Base-by-base conservation (phyloP, 352 stramenopile species). In the Globisporangium uncinulatum region DNA sequence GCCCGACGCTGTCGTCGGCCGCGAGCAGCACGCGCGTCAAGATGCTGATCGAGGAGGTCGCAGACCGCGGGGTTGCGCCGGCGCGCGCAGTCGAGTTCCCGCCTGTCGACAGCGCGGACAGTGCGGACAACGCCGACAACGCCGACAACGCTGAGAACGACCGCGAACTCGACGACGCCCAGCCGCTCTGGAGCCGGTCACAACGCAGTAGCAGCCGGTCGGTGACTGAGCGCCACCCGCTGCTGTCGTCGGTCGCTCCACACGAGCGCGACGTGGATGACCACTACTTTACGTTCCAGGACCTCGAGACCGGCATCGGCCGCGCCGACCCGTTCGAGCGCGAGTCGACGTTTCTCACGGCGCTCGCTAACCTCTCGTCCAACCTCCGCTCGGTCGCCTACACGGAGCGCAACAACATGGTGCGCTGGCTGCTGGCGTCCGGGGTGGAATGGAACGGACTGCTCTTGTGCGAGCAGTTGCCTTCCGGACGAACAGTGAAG, bases 1-100 rank as follows among this genome's bases (percentile, higher is more conserved):
- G 85, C 43, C 70, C 77, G 4, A 60, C 73, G 11, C 86, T 89
- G 47, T 48, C 63, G n/a, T 85, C 66, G 2, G 66, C 83, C 17
- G 76, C 79, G 32, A 79, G 74, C 51, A 63, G 63, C 15, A 69
- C 80, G 56, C 77, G 79, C 31, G 76, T 94, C 14, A 70, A 89
- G 32, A 83, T 87, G 75, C 70, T 94, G 39, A 91, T 94, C 51
- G 78, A 90, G 39, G 82, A 94, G 21, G 80, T 94, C 2, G 70
- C 75, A 0, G 69, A 86, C 48, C 77, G 81, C 49, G 83, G 83
- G 1, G 47, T 61, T 2, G 66, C 67, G 0, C 73, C 81, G 5
- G 76, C 77, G 15, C 74, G 79, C 41, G 63, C 57, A 4, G 63
- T 82, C 49, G 79, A 81, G 49, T 63, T 66, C 34, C 57, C 67